Conservation (phyloP, 1,139 yeast genomes). For the Wickerhamomyces sp. region DNA sequence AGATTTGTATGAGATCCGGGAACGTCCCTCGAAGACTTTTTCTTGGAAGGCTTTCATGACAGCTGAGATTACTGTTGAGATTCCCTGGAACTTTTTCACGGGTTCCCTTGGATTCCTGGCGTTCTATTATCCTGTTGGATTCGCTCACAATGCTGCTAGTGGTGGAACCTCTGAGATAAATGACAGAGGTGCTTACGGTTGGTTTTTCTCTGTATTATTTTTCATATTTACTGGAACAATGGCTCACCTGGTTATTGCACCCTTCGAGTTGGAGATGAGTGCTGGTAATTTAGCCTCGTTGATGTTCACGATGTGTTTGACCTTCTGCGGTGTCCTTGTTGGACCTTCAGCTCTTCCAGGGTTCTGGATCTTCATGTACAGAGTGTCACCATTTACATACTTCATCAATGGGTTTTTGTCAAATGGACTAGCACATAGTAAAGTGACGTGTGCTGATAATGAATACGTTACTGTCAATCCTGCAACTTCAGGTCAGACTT, state of each 20-base stretch:
- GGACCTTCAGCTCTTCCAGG: constrained; percentile 53
- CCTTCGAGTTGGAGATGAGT: constrained; percentile 58
- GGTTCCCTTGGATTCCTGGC: constrained; percentile 64
- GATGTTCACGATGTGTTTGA: constrained; percentile 61
- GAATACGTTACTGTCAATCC: constrained; percentile 47
- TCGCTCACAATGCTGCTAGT: constrained; percentile 45
- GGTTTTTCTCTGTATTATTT: constrained; percentile 51
- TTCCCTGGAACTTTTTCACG: constrained; percentile 64
- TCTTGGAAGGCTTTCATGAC: constrained; percentile 56
- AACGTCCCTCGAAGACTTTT: constrained; percentile 66
- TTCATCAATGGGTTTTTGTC: constrained; percentile 47
- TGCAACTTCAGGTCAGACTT: constrained; percentile 45
- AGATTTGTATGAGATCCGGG: constrained; percentile 78
- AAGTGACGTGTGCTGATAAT: constrained; percentile 39
- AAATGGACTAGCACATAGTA: constrained; percentile 48
- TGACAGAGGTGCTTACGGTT: constrained; percentile 63
- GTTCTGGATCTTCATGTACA: constrained; percentile 60
- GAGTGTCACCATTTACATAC: constrained; percentile 63
- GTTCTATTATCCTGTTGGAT: constrained; percentile 79
- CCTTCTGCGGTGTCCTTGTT: constrained; percentile 81
- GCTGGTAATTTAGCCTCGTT: constrained; percentile 67
- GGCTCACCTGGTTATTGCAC: constrained; percentile 62
- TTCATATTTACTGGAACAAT: constrained; percentile 54
- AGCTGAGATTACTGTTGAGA: constrained; percentile 59
- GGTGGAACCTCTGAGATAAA: constrained; percentile 45